phyloP scores from a whole-genome alignment of 108 stramenopile species.

The Nitzschia inconspicua region DNA sequence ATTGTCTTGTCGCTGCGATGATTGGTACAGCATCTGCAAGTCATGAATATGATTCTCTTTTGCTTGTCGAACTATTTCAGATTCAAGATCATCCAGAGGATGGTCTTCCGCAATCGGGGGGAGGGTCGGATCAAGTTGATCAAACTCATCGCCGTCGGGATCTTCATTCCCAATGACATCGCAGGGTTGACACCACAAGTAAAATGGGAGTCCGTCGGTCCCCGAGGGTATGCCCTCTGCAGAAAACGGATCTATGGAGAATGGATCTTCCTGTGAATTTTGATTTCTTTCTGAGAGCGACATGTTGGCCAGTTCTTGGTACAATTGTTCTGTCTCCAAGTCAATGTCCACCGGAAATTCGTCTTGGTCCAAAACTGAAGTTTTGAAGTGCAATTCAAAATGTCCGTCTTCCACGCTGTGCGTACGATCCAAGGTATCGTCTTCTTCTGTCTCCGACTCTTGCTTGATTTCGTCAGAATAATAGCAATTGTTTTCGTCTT shows the following conservation, averaged over 20 bases:
- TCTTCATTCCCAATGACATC: neutral
- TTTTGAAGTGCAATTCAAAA: neutral
- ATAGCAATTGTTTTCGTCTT: neutral
- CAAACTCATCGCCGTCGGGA: neutral
- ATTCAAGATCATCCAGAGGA: neutral
- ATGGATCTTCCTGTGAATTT: neutral
- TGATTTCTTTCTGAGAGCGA: neutral
- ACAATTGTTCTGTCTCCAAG: conserved; percentile 24
- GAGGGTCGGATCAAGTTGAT: neutral
- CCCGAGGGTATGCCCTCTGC: neutral
- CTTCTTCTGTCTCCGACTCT: neutral
- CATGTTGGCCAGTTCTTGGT: conserved; percentile 15
- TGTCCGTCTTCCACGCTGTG: neutral
- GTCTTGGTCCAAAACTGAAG: neutral
- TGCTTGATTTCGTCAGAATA: neutral
- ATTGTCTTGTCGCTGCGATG: neutral
- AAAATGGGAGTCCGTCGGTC: conserved; percentile 16
- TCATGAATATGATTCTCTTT: neutral
- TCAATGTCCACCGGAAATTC: conserved; percentile 3
- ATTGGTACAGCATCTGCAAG: neutral
- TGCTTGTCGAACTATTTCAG: neutral
- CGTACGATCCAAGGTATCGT: neutral
- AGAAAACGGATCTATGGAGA: neutral
- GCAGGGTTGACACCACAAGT: conserved; percentile 29
- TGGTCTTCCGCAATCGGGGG: conserved; percentile 16